Evolutionary conservation across 129 eudicot genomes (phyloP).

Genomic region (Lactuca sativa): DNA sequence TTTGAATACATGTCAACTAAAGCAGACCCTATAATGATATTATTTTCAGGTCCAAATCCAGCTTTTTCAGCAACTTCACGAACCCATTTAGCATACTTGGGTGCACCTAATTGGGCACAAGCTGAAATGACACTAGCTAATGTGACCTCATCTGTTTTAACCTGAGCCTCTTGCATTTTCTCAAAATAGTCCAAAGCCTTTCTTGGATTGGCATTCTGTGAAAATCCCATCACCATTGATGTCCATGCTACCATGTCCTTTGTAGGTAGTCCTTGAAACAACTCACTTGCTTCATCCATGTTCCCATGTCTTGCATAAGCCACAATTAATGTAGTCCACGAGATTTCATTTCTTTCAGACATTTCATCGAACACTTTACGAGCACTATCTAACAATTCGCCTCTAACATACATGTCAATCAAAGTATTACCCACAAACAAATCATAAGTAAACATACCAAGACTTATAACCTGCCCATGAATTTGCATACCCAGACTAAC

Average conservation of each 20-base stretch:
- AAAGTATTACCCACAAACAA: constrained; percentile 56
- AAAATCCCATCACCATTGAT: constrained; percentile 65
- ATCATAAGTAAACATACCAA: constrained; percentile 65
- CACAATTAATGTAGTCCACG: constrained; percentile 68
- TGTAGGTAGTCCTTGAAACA: constrained; percentile 51
- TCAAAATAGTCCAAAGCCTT: constrained; percentile 62
- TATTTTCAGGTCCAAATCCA: constrained; percentile 39
- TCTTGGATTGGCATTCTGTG: constrained; percentile 57
- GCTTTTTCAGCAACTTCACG: constrained; percentile 60
- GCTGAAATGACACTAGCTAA: constrained; percentile 68
- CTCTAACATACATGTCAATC: constrained; percentile 66
- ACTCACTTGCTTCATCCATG: constrained; percentile 48
- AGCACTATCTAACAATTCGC: constrained; percentile 43
- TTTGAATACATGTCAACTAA: constrained; percentile 55
- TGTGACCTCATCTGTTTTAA: constrained; percentile 51
- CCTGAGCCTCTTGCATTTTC: constrained; percentile 51
- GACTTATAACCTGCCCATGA: constrained; percentile 48
- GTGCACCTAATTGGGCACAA: constrained; percentile 71
- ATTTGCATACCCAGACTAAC: constrained; percentile 57
- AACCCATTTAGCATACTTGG: constrained; percentile 68
- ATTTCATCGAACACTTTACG: constrained; percentile 69
- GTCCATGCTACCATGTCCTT: constrained; percentile 39
- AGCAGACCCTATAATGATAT: constrained; percentile 60
- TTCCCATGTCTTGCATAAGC: constrained; percentile 56
- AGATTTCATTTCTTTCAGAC: constrained; percentile 57